A percentile compares a stretch with the other conserved stretches of the same genome.
These are phyloP conservation scores for Xylaria sp. DNA, from an alignment of 2,329 filamentous ascomycete genomes.

Conservation along the genomic window DNA sequence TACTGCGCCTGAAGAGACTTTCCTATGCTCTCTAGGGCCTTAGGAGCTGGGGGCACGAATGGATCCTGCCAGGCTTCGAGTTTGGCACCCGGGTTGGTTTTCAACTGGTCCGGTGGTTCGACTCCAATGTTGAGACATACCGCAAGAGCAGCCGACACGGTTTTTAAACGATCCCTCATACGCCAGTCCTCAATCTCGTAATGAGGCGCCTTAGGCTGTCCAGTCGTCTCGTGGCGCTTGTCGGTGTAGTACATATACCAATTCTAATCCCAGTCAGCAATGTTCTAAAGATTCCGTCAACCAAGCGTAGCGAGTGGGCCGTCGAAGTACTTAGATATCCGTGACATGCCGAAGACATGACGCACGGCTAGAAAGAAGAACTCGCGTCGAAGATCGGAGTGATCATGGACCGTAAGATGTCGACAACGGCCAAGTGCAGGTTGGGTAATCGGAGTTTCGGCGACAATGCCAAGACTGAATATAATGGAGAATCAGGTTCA, in stretches of 20 bases:
- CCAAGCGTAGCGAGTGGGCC: not conserved
- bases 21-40: slow-evolving; percentile 92
- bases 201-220: slow-evolving; percentile 77
- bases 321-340: not conserved
- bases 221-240: slow-evolving; percentile 95
- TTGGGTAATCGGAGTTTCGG: not conserved
- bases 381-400: not conserved
- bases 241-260: slow-evolving; percentile 99
- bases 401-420: not conserved
- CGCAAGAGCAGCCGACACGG: slow-evolving; percentile 91
- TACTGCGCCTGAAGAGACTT: slow-evolving; percentile 97
- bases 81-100: slow-evolving; percentile 91
- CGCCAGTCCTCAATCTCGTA: slow-evolving; percentile 90
- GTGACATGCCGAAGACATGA: not conserved
- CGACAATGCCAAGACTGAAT: not conserved
- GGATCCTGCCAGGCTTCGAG: slow-evolving; percentile 98
- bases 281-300: not conserved
- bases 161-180: slow-evolving; percentile 96
- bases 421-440: not conserved
- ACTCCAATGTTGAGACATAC: slow-evolving; percentile 98
- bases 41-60: slow-evolving; percentile 79
- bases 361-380: not conserved
- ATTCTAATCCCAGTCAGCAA: slow-evolving; percentile 66
- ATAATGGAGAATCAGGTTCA: slow-evolving; percentile 39
- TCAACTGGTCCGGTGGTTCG: slow-evolving; percentile 95